These are phyloP conservation scores for Fusarium veterinarium DNA, from an alignment of 2,329 filamentous ascomycete genomes.

Conservation along the genomic window DNA sequence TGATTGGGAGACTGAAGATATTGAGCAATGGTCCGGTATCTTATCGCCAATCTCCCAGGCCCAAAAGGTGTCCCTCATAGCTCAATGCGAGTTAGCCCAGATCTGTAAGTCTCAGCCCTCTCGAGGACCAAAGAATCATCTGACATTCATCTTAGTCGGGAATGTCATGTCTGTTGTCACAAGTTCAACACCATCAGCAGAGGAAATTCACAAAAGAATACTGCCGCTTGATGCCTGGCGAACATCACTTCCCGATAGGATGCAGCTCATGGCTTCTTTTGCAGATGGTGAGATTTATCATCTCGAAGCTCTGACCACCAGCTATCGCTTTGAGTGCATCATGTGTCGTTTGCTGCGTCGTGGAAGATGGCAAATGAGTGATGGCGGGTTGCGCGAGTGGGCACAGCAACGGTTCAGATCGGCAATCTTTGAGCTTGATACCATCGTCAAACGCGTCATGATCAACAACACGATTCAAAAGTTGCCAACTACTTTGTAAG, in stretches of 20 bases:
- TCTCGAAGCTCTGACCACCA: constrained; percentile 1
- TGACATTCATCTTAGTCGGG: background rate
- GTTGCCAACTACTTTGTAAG: constrained; percentile 23
- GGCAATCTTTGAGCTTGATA: constrained; percentile 22
- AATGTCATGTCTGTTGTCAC: background rate
- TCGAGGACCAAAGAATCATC: accelerated
- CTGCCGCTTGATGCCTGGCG: constrained; percentile 2
- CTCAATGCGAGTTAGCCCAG: constrained; percentile 15
- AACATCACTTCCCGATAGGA: background rate
- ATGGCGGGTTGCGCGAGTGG: constrained; percentile 2
- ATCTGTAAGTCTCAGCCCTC: background rate
- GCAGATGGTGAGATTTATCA: background rate
- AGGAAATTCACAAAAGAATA: background rate
- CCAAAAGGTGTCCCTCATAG: constrained; percentile 16
- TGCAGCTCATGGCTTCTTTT: background rate
- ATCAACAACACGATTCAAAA: background rate
- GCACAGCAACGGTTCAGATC: constrained; percentile 23
- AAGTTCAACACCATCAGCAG: background rate
- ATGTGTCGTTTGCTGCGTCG: constrained; percentile 26
- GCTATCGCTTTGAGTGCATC: constrained; percentile 32
- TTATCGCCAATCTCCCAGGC: background rate
- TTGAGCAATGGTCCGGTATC: background rate
- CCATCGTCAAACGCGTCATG: constrained; percentile 13
- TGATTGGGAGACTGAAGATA: constrained; percentile 30
- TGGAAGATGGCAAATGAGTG: background rate